Evolutionary conservation across 306 rosid genomes (phyloP).

Genomic region (Lupinus albus): DNA sequence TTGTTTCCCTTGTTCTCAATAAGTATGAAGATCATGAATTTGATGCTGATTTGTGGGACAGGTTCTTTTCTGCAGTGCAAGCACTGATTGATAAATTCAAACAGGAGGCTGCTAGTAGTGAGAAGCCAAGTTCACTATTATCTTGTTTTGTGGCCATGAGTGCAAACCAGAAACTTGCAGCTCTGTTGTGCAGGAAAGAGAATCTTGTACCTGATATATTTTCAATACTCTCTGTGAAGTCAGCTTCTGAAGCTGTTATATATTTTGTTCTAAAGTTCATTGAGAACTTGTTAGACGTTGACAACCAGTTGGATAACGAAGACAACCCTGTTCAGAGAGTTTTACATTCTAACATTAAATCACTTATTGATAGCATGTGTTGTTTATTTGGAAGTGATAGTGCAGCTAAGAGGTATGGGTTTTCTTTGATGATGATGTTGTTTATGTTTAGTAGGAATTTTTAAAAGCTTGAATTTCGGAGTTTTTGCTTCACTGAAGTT

Average conservation of each 20-base stretch:
- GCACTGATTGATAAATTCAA: conserved; percentile 69
- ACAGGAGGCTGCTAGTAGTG: conserved; percentile 85
- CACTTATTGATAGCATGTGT: conserved; percentile 67
- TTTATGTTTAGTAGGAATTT: neutral
- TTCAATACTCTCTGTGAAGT: conserved; percentile 59
- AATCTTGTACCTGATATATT: conserved; percentile 82
- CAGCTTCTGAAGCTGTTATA: conserved; percentile 78
- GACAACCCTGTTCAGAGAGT: conserved; percentile 53
- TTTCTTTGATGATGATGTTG: conserved; percentile 13
- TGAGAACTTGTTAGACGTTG: conserved; percentile 75
- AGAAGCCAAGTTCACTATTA: conserved; percentile 89
- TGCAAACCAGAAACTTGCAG: conserved; percentile 65
- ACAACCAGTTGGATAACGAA: conserved; percentile 58
- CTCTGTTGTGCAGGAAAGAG: conserved; percentile 59
- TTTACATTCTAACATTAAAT: conserved; percentile 62
- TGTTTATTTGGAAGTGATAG: conserved; percentile 63
- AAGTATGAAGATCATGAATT: conserved; percentile 77
- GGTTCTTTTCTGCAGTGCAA: conserved; percentile 73
- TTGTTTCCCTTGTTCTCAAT: conserved; percentile 62
- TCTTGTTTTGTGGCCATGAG: conserved; percentile 92
- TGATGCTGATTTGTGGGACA: conserved; percentile 72
- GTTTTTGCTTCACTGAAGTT: neutral
- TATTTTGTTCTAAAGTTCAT: conserved; percentile 74
- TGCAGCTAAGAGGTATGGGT: conserved; percentile 71
- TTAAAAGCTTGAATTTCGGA: conserved; percentile 3